A percentile compares a stretch with the other conserved stretches of the same genome.
Conservation (phyloP, 2,329 filamentous ascomycete species). For the Cytospora mali region DNA sequence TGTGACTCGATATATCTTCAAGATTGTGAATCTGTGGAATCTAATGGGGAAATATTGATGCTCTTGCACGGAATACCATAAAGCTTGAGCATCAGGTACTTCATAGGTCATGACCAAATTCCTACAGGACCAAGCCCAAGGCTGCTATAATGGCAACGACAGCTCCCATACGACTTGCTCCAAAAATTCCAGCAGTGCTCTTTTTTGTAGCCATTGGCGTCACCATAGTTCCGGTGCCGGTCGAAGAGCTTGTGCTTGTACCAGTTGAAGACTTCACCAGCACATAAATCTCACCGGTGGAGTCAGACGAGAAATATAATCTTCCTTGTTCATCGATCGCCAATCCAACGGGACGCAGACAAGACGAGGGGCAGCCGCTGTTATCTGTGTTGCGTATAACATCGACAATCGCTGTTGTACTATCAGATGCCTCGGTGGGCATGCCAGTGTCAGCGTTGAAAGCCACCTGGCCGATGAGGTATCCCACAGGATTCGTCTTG, state of each 20-base stretch:
- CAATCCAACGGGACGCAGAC: constrained; percentile 65
- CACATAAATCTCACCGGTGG: constrained; percentile 67
- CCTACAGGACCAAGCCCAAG: background rate
- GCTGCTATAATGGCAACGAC: background rate
- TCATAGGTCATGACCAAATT: background rate
- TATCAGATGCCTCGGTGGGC: constrained; percentile 43
- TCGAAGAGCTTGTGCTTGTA: background rate
- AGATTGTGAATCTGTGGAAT: background rate
- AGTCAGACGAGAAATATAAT: constrained; percentile 63
- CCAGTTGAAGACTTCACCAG: constrained; percentile 35
- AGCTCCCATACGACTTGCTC: background rate
- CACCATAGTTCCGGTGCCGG: background rate
- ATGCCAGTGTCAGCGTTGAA: constrained; percentile 45
- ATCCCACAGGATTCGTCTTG: constrained; percentile 48
- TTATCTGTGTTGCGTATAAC: constrained; percentile 59
- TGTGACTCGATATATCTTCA: background rate
- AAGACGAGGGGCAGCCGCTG: constrained; percentile 55
- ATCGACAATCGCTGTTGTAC: constrained; percentile 51
- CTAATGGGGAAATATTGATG: background rate
- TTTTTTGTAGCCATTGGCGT: background rate
- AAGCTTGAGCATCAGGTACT: background rate
- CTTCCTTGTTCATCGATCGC: constrained; percentile 53
- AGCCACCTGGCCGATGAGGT: constrained; percentile 44
- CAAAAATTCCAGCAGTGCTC: background rate
- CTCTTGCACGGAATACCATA: background rate